Base-by-base conservation (phyloP, 306 rosid species). In the Trichosanthes truncata region DNA sequence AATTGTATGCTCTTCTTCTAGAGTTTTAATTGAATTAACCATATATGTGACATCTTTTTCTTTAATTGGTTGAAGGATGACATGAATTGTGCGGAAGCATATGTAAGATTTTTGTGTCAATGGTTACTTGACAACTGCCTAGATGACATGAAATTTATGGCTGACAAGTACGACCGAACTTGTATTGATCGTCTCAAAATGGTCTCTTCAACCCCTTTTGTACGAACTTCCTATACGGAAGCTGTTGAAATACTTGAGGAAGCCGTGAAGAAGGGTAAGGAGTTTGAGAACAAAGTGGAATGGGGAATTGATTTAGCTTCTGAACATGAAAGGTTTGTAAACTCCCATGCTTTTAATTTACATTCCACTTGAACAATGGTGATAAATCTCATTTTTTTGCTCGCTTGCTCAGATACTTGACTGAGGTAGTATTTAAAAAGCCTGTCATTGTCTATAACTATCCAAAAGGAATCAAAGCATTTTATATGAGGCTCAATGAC, bases 261-360 rank as follows among this genome's bases (percentile, higher is more conserved):
- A 68, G 89, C 99, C 79, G 90, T 93, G 72, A 88, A 90, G 87
- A 88, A 81, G 26, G 99, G 97, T 45, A 89, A 91, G 83, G 83
- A 82, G 83, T 96, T 96, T 87, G 99, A 96, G 69, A 96, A 96
- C 80, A 93, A 85, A 81, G 99, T 96, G 43, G 91, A 93, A 83
- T 96, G 98, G 98, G 98, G 99, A 21, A 89, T 90, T 62, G 99
- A 96, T 79, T 88, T 96, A 56, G 96, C 99, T 67, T 96, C 98
- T 45, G 96, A 96, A 83, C 98, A 96, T 79, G 98, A 96, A 88
- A 93, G 98, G 99, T 96, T 78, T 26, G 45, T 6, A 49, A 26
- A 31, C 40, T 38, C n/a, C 10, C 7, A 80, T 67, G 10, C 41
- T 76, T 38, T 57, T 38, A 23, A 25, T 72, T 62, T 77, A 6